These are phyloP conservation scores for Neurospora sublineolata DNA, from an alignment of 495 filamentous ascomycete species.

Conservation along the genomic window DNA sequence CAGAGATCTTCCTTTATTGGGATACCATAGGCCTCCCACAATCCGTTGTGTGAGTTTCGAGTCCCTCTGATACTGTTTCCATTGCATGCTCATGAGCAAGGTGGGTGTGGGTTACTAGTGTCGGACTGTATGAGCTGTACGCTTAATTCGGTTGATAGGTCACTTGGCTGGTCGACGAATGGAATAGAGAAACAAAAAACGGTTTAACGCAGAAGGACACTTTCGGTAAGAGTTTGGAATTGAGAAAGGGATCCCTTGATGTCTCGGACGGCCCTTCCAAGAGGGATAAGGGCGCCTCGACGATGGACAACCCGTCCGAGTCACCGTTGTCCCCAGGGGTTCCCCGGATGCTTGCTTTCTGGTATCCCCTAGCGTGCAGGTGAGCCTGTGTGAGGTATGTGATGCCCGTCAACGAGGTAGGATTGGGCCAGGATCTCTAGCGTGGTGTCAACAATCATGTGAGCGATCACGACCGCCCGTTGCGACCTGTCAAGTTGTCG, in stretches of 20 bases:
- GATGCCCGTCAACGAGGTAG: neutral
- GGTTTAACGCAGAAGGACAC: neutral
- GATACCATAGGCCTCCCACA: neutral
- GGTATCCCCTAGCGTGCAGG: neutral
- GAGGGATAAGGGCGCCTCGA: neutral
- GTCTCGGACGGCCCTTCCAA: neutral
- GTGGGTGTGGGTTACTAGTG: neutral
- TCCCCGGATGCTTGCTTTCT: neutral
- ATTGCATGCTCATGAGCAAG: neutral
- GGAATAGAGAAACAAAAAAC: neutral
- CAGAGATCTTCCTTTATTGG: neutral
- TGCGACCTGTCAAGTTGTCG: neutral
- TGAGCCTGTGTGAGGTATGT: neutral
- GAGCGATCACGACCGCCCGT: neutral
- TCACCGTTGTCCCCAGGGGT: neutral
- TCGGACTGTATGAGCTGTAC: neutral
- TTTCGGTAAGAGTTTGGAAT: neutral
- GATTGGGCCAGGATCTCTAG: neutral
- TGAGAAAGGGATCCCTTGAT: neutral
- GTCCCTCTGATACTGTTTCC: neutral
- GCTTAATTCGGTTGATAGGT: neutral
- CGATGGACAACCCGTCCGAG: neutral
- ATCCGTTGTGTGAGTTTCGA: neutral
- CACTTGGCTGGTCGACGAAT: neutral
- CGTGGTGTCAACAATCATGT: neutral